Evolutionary conservation across 768 basidiomycete genomes (phyloP), one percentile per base, ranked within the genome.

Genomic region (Tephrocybe sp.): DNA sequence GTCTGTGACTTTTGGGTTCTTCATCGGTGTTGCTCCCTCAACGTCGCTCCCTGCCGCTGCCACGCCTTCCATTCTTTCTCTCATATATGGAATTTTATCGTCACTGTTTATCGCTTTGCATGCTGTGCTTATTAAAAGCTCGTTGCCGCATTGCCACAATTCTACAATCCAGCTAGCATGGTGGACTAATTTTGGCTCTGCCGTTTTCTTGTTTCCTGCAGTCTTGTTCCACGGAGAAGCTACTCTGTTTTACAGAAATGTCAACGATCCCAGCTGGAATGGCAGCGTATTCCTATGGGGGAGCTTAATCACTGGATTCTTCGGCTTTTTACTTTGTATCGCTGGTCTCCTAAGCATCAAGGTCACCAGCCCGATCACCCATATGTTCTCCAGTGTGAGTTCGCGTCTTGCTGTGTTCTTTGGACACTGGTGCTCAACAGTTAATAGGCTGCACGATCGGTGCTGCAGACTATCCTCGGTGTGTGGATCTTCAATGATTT

Each of bases 341-440:
- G 88, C 90, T 1, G 87, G 87, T 17, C 68, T 91, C 58, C 70
- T 92, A 54, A 87, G 85, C 62, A 89, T 92, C 71, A 87, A 87
- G 62, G 80, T 89, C 44, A 91, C 89, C 13, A 87, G 84, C 50
- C 89, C 89, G 4, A 78, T 92, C 48, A 90, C 88, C 1, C 90
- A 91, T 64, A 92, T 90, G 87, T 87, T 92, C 68, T 84, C 84
- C 13, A 85, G 78, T 56, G 87, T 88, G 59, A 63, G 84, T 74
- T 44, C n/a, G 34, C 57, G 40, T 51, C 31, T 34, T 39, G 14
- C 49, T 39, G 39, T 33, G 12, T 44, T 44, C 33, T 14, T 40
- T 39, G 26, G 12, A 33, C 52, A 39, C 51, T 54, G 51, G 36
- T 50, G n/a, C 32, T 49, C 30, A 58, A 50, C 55, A 38, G 48